Conservation (phyloP, 2,329 filamentous ascomycete genomes). For the Diplodia sapinea region DNA sequence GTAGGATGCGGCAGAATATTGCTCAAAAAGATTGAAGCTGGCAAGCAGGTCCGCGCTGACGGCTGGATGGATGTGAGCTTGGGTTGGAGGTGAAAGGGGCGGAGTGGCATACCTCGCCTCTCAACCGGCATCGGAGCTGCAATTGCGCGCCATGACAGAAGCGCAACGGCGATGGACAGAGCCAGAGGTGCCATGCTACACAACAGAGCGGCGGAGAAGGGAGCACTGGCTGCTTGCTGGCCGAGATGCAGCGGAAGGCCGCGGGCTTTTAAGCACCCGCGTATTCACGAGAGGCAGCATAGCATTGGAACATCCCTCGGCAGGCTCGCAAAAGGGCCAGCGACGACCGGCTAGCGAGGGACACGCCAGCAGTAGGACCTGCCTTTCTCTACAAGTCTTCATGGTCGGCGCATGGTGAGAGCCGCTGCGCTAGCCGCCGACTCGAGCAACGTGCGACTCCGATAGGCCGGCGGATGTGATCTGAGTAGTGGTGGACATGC, state of each 20-base stretch:
- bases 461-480: slow-evolving; percentile 17
- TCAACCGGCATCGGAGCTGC: slow-evolving; percentile 16
- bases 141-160: not conserved
- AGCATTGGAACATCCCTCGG: not conserved
- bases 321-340: not conserved
- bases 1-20: slow-evolving; percentile 56
- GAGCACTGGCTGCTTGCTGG: slow-evolving; percentile 6
- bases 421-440: slow-evolving; percentile 11
- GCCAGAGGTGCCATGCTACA: slow-evolving; percentile 15
- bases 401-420: slow-evolving; percentile 7
- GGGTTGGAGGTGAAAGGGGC: not conserved
- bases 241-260: not conserved
- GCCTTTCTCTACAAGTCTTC: slow-evolving; percentile 20
- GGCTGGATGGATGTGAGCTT: slow-evolving; percentile 15
- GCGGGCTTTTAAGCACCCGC: slow-evolving; percentile 9
- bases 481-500: slow-evolving; percentile 9
- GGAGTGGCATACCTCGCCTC: slow-evolving; percentile 13
- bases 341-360: not conserved
- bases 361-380: not conserved
- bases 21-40: slow-evolving; percentile 37
- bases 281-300: slow-evolving; percentile 1
- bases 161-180: slow-evolving; percentile 6
- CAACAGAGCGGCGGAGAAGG: not conserved
- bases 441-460: not conserved
- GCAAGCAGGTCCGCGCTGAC: slow-evolving; percentile 27